Evolutionary conservation across 1,139 yeast genomes (phyloP).

Genomic region (Suhomyces maxii): DNA sequence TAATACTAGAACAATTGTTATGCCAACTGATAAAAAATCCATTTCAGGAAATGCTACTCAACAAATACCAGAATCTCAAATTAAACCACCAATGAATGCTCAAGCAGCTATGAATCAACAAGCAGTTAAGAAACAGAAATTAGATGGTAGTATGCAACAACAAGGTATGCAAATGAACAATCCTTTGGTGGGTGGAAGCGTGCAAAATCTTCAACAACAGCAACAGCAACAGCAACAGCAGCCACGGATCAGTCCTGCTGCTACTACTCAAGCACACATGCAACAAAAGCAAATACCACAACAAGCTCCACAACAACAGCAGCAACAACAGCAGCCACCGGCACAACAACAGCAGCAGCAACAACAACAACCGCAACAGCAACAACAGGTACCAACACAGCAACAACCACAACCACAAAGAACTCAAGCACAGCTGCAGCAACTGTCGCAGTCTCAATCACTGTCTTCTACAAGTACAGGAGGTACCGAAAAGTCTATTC

Average conservation of each 20-base stretch:
- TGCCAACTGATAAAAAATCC: constrained; percentile 13
- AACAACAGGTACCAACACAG: constrained; percentile 10
- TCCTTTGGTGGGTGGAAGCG: not conserved
- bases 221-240: constrained; percentile 2
- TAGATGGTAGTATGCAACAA: constrained; percentile 2
- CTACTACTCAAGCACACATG: constrained; percentile 9
- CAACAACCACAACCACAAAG: constrained; percentile 7
- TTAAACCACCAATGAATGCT: not conserved
- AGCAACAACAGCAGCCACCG: constrained; percentile 8
- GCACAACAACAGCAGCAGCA: constrained; percentile 8
- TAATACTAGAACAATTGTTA: constrained; percentile 18
- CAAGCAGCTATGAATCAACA: constrained; percentile 5
- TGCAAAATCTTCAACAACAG: constrained; percentile 6
- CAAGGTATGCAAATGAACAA: constrained; percentile 3
- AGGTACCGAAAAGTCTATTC: constrained; percentile 18
- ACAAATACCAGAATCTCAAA: not conserved
- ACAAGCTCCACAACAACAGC: constrained; percentile 7
- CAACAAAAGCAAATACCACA: not conserved
- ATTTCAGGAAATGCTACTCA: not conserved
- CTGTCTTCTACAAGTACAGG: constrained; percentile 8
- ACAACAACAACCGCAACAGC: constrained; percentile 7
- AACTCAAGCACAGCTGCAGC: constrained; percentile 7
- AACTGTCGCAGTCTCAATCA: constrained; percentile 4
- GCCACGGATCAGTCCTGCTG: constrained; percentile 3
- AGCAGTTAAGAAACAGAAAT: constrained; percentile 6